Base-by-base conservation (phyloP, 192 early-diverging fungal species). In the Phlyctochytrium planicorne region DNA sequence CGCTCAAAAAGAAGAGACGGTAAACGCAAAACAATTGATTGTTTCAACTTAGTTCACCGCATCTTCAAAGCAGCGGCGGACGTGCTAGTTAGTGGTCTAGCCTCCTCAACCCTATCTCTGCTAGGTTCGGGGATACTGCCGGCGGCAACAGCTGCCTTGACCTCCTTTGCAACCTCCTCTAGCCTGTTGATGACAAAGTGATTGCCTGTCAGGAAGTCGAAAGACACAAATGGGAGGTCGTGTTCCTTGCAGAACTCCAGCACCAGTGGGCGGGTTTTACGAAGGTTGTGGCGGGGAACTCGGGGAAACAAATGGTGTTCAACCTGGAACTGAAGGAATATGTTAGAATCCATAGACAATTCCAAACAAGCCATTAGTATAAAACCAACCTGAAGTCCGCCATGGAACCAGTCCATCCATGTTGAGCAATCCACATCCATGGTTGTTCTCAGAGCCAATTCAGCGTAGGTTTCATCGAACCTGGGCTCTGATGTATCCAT, bases 351-450 rank as follows among this genome's bases (percentile, higher is more conserved):
- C n/a, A n/a, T n/a, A n/a, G n/a, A n/a, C n/a, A n/a, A n/a, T n/a
- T n/a, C n/a, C 62, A 61, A 0, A 68, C n/a, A n/a, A n/a, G n/a
- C n/a, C n/a, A n/a, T n/a, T n/a, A n/a, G n/a, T n/a, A 40, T 14
- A 53, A 10, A 0, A n/a, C 25, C 0, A 56, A 78, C 78, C 76
- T 97, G 95, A 25, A 98, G 82, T 1, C 94, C 96, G 61, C 96
- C 96, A 66, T 98, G 96, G 87, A 95, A 93, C 94, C 93, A 96
- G 75, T 98, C 96, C 52, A 98, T 64, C 91, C 91, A 95, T 63
- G 71, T 75, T 24, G 94, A 91, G 77, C 96, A 98, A 70, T 93
- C 91, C 0, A 98, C 93, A 76, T 98, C 96, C 92, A 96, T 94
- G 32, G 91, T 94, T 0, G 96, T 98, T 60, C 94, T 83, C 27